A percentile compares a stretch with the other conserved stretches of the same genome.
These are phyloP conservation scores for Trypanosoma congolense DNA, from an alignment of 208 protist species.

Conservation along the genomic window DNA sequence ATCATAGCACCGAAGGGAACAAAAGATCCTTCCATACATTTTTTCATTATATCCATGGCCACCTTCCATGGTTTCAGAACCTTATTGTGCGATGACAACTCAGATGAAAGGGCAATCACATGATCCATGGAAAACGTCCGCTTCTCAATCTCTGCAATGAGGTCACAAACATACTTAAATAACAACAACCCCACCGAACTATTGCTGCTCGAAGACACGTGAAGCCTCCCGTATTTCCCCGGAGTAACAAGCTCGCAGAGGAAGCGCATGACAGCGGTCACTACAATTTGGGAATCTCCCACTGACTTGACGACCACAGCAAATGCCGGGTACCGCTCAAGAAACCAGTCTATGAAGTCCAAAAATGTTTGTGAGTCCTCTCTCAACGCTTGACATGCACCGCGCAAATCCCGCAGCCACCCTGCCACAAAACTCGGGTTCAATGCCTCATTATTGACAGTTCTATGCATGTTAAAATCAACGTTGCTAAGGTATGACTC, in stretches of 20 bases:
- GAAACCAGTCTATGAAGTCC: slow-evolving; percentile 82
- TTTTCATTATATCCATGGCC: slow-evolving; percentile 52
- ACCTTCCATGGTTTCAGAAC: slow-evolving; percentile 79
- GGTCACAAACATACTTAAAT: slow-evolving; percentile 64
- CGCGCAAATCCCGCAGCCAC: slow-evolving; percentile 82
- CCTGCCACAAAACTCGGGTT: slow-evolving; percentile 64
- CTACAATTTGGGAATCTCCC: slow-evolving; percentile 52
- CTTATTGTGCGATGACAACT: slow-evolving; percentile 35
- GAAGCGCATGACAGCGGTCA: slow-evolving; percentile 68
- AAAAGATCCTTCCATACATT: slow-evolving; percentile 60
- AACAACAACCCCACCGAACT: slow-evolving; percentile 65
- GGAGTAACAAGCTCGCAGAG: slow-evolving; percentile 56
- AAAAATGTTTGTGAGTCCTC: slow-evolving; percentile 33
- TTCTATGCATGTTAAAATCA: slow-evolving; percentile 62
- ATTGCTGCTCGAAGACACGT: slow-evolving; percentile 30
- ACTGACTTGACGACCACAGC: slow-evolving; percentile 35
- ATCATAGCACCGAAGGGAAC: slow-evolving; percentile 80
- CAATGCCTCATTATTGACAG: slow-evolving; percentile 40
- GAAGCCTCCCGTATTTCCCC: slow-evolving; percentile 36
- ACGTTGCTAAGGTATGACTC: slow-evolving; percentile 55
- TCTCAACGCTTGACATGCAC: slow-evolving; percentile 49
- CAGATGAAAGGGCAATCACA: slow-evolving; percentile 39
- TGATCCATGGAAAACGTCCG: slow-evolving; percentile 53
- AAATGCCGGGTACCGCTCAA: slow-evolving; percentile 38
- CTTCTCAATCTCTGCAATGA: slow-evolving; percentile 62